These are phyloP conservation scores for Gracilaria domingensis DNA, from an alignment of 23 red algal genomes.

Conservation along the genomic window DNA sequence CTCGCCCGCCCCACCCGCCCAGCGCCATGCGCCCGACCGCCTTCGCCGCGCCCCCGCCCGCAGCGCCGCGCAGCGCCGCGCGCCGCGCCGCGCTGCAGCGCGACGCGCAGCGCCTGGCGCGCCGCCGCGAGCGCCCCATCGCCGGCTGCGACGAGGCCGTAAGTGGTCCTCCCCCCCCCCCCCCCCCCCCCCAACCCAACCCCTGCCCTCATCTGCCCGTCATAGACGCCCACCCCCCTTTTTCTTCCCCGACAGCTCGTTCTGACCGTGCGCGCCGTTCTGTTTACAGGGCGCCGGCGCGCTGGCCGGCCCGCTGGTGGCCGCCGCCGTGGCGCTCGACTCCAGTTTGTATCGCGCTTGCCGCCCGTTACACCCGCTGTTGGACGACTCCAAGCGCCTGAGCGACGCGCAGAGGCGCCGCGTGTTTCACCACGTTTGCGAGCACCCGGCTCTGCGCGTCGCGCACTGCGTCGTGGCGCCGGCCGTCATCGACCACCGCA, in stretches of 20 bases:
- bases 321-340: constrained; percentile 37
- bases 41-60: background rate
- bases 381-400: constrained; percentile 61
- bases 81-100: constrained; percentile 9
- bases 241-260: background rate
- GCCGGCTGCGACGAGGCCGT: constrained; percentile 57
- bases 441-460: constrained; percentile 30
- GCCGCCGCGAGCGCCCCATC: background rate
- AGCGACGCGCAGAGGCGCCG: background rate
- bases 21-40: background rate
- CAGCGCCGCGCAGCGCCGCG: background rate
- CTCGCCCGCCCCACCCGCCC: no score
- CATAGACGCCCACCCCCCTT: background rate
- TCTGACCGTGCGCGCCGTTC: background rate
- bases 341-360: background rate
- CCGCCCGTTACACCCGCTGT: background rate
- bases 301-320: constrained; percentile 58
- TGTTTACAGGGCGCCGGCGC: constrained; percentile 30
- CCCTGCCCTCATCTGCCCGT: no score
- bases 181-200: no score
- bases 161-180: no score
- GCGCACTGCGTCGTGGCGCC: constrained; percentile 43
- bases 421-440: background rate
- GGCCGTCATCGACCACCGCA: constrained; percentile 66
- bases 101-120: background rate